A percentile compares a stretch with the other conserved stretches of the same genome.
Conservation (phyloP, 2,329 filamentous ascomycete genomes). For the Sarocladium strictum region DNA sequence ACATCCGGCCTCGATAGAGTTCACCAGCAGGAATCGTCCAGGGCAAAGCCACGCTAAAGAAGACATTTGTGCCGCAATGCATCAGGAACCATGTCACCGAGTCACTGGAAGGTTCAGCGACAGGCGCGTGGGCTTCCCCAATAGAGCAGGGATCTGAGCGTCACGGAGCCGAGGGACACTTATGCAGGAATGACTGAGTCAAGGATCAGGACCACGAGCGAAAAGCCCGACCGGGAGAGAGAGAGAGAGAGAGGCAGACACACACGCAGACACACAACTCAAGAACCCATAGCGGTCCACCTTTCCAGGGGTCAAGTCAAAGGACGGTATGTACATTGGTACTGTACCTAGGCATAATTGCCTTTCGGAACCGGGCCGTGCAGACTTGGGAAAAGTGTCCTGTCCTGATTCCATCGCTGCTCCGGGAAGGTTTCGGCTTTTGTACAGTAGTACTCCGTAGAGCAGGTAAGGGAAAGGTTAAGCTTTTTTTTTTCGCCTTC, state of each 20-base stretch:
- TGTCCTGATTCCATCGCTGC: not conserved
- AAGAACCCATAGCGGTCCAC: not conserved
- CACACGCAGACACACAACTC: not conserved
- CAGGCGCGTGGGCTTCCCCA: not conserved
- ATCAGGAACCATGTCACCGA: not conserved
- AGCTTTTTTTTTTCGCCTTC: not conserved
- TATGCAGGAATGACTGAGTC: not conserved
- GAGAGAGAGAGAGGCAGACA: not conserved
- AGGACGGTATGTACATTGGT: no score
- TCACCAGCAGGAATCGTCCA: no score
- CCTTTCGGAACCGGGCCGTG: not conserved
- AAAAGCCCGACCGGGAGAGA: not conserved
- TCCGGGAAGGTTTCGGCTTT: not conserved
- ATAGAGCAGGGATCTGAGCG: constrained; percentile 4
- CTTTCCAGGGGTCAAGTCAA: not conserved
- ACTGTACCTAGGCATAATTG: not conserved
- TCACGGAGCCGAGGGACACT: not conserved
- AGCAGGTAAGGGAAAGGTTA: not conserved
- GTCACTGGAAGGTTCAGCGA: not conserved
- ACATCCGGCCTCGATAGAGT: no score
- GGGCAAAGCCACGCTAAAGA: no score
- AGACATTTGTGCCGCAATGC: no score
- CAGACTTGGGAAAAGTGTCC: not conserved
- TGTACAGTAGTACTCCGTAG: no score
- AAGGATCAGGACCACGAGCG: not conserved